Evolutionary conservation across 2,329 filamentous ascomycete species (phyloP).

Genomic region (Scopulariopsis brevicaulis): DNA sequence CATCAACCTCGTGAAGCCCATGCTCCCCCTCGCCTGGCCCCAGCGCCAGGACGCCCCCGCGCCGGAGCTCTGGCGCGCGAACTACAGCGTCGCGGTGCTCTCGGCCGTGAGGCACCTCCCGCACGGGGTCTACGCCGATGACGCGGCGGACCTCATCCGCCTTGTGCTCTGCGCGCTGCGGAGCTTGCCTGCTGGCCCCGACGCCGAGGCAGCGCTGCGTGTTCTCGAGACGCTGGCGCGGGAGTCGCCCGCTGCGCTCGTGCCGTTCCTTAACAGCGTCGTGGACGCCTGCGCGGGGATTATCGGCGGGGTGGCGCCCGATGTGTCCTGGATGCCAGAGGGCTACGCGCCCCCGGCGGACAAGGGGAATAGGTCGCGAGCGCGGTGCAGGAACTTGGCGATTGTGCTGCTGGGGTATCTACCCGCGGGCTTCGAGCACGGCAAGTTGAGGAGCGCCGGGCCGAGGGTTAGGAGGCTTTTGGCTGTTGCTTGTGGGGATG

Average conservation of each 20-base stretch:
- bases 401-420: slow-evolving; percentile 35
- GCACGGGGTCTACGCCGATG: slow-evolving; percentile 39
- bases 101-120: slow-evolving; percentile 35
- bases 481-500: slow-evolving; percentile 39
- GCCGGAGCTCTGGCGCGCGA: slow-evolving; percentile 17
- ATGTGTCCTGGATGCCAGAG: slow-evolving; percentile 18
- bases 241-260: slow-evolving; percentile 30
- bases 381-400: slow-evolving; percentile 30
- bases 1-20: slow-evolving; percentile 30
- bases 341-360: slow-evolving; percentile 12
- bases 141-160: slow-evolving; percentile 32
- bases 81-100: slow-evolving; percentile 35
- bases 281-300: slow-evolving; percentile 29
- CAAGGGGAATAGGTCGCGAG: slow-evolving; percentile 11
- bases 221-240: slow-evolving; percentile 36
- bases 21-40: slow-evolving; percentile 30
- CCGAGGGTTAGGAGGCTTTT: slow-evolving; percentile 33
- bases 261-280: slow-evolving; percentile 35
- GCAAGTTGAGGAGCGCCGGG: slow-evolving; percentile 30
- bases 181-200: slow-evolving; percentile 25
- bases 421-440: slow-evolving; percentile 34
- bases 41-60: slow-evolving; percentile 9
- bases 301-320: slow-evolving; percentile 17
- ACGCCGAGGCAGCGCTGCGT: slow-evolving; percentile 34
- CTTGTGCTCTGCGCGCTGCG: slow-evolving; percentile 35